Percentiles rank a stretch among this genome's conserved stretches.
phyloP scores from a whole-genome alignment of 306 rosid species.

The Cicer judaicum region DNA sequence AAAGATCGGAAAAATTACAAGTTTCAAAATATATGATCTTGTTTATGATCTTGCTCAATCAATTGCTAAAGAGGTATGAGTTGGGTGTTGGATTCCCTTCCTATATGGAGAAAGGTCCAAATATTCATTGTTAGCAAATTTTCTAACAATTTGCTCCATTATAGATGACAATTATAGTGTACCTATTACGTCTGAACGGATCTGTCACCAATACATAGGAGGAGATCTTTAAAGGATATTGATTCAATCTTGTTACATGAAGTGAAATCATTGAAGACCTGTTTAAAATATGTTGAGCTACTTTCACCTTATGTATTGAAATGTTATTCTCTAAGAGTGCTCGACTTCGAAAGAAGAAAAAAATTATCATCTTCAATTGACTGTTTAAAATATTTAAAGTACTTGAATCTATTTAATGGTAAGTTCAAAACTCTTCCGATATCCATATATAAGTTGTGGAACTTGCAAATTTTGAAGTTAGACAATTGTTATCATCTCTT shows the following conservation, averaged over 20 bases:
- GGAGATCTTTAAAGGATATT: background rate
- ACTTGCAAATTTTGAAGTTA: background rate
- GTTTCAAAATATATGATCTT: background rate
- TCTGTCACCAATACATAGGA: background rate
- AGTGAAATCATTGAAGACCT: background rate
- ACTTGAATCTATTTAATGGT: background rate
- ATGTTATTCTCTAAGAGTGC: background rate
- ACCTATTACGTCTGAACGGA: background rate
- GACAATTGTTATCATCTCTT: background rate
- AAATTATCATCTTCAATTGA: background rate
- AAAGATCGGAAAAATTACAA: background rate
- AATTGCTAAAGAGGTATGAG: background rate
- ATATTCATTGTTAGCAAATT: too few species aligned
- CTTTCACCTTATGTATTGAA: background rate
- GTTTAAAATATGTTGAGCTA: background rate
- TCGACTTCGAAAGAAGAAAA: background rate
- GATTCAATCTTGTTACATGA: background rate
- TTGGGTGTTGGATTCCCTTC: too few species aligned
- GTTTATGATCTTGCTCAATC: conserved; percentile 1
- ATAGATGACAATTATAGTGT: background rate
- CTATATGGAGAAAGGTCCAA: too few species aligned
- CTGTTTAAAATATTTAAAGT: background rate
- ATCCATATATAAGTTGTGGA: background rate
- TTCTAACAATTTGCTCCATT: background rate
- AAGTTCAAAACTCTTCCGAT: background rate